Percentiles rank a stretch among this genome's conserved stretches.
Conservation (phyloP, 208 protist species). For the Trypanosomatidae sp. region DNA sequence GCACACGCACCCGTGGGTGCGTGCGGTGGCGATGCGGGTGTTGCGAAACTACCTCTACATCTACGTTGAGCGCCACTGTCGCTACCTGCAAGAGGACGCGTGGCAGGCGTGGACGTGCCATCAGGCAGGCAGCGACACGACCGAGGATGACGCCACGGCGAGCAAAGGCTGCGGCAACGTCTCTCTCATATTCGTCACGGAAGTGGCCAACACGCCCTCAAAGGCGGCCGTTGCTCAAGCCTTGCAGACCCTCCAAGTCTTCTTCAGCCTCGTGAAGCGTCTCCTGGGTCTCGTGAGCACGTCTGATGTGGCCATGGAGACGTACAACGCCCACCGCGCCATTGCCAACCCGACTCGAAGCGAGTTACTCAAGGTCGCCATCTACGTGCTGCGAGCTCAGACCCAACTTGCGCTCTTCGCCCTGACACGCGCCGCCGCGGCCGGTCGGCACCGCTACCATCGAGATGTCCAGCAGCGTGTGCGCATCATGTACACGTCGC, state of each 20-base stretch:
- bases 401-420: constrained; percentile 34
- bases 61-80: constrained; percentile 56
- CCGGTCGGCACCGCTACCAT: constrained; percentile 10
- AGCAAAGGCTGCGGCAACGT: background rate
- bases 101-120: constrained; percentile 19
- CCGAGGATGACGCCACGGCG: background rate
- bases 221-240: constrained; percentile 12
- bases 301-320: constrained; percentile 83
- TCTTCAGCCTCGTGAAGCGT: constrained; percentile 35
- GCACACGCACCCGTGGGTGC: constrained; percentile 88
- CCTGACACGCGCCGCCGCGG: constrained; percentile 27
- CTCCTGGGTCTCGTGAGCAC: constrained; percentile 55
- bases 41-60: constrained; percentile 78
- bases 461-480: constrained; percentile 26
- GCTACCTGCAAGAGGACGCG: constrained; percentile 48
- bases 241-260: constrained; percentile 18
- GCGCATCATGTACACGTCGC: constrained; percentile 25
- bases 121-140: constrained; percentile 2
- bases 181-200: constrained; percentile 2
- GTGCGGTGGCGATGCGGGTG: constrained; percentile 63
- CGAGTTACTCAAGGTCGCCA: constrained; percentile 64
- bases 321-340: constrained; percentile 71
- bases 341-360: constrained; percentile 61
- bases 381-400: constrained; percentile 63
- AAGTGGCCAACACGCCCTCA: background rate